phyloP scores from a whole-genome alignment of 176 grass and related monocot species.

The Lolium multiflorum region DNA sequence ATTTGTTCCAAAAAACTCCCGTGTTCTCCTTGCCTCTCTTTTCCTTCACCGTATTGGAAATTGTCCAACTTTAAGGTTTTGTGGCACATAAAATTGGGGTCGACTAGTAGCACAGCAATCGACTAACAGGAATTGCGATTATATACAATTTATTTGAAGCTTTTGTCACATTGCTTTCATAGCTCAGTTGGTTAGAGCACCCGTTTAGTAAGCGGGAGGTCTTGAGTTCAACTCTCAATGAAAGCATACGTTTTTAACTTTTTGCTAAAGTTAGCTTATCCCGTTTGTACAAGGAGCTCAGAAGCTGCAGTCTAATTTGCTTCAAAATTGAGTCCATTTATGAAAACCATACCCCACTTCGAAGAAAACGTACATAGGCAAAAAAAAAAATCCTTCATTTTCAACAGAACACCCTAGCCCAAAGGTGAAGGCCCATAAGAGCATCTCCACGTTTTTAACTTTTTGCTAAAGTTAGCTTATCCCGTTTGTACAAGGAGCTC shows the following conservation, averaged over 20 bases:
- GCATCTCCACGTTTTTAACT: no score
- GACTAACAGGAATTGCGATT: no score
- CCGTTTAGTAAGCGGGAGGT: constrained; percentile 97
- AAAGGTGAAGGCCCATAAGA: background rate
- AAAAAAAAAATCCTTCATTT: no score
- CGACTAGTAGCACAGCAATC: no score
- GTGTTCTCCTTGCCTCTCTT: background rate
- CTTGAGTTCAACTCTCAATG: constrained; percentile 30
- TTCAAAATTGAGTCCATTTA: no score
- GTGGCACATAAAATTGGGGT: no score
- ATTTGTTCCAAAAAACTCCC: background rate
- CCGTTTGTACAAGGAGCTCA: background rate
- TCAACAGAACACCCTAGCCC: no score
- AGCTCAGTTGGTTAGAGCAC: constrained; percentile 94
- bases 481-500: background rate
- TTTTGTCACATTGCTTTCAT: constrained; percentile 40
- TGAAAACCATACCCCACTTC: background rate
- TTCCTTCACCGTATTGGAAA: background rate
- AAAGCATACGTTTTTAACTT: no score
- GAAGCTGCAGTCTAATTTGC: background rate
- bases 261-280: background rate
- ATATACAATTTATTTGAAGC: no score
- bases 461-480: background rate
- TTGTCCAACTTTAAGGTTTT: background rate
- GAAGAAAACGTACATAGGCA: background rate